A percentile compares a stretch with the other conserved stretches of the same genome.
These are phyloP conservation scores for Camelina neglecta DNA, from an alignment of 345 rosid genomes.

Conservation along the genomic window DNA sequence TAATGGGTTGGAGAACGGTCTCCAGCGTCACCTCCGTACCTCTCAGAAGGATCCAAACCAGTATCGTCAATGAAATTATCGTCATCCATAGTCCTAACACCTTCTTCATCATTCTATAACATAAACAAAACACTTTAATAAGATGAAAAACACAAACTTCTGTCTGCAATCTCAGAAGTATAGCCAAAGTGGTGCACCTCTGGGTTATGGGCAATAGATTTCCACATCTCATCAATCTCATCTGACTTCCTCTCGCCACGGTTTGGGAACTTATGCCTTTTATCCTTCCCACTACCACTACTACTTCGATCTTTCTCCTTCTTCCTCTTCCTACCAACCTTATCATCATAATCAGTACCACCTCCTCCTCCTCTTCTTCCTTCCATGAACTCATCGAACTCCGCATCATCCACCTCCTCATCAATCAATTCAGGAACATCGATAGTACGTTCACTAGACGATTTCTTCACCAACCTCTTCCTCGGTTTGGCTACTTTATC, in stretches of 20 bases:
- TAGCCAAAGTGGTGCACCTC: constrained; percentile 56
- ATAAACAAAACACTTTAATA: background rate
- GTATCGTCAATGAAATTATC: constrained; percentile 92
- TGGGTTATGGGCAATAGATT: constrained; percentile 84
- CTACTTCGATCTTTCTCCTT: constrained; percentile 52
- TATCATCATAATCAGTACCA: constrained; percentile 49
- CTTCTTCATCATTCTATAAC: constrained; percentile 86
- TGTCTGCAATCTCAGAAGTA: constrained; percentile 25
- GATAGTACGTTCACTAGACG: constrained; percentile 42
- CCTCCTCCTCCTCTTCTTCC: constrained; percentile 37
- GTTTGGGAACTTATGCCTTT: constrained; percentile 49
- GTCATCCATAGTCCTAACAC: constrained; percentile 81
- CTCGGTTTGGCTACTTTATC: constrained; percentile 71
- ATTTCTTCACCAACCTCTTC: constrained; percentile 86
- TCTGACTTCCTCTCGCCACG: constrained; percentile 52
- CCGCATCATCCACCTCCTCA: constrained; percentile 59
- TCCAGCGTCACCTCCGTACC: constrained; percentile 69
- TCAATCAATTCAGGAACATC: constrained; percentile 59
- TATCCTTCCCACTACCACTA: constrained; percentile 58
- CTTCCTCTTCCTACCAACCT: constrained; percentile 60
- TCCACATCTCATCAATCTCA: constrained; percentile 97
- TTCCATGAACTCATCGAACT: constrained; percentile 49
- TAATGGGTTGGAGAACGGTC: constrained; percentile 78
- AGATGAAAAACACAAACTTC: background rate
- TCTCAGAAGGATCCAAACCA: constrained; percentile 84